Evolutionary conservation across 208 protist genomes (phyloP).

Genomic region (Endotrypanum monterogeii): DNA sequence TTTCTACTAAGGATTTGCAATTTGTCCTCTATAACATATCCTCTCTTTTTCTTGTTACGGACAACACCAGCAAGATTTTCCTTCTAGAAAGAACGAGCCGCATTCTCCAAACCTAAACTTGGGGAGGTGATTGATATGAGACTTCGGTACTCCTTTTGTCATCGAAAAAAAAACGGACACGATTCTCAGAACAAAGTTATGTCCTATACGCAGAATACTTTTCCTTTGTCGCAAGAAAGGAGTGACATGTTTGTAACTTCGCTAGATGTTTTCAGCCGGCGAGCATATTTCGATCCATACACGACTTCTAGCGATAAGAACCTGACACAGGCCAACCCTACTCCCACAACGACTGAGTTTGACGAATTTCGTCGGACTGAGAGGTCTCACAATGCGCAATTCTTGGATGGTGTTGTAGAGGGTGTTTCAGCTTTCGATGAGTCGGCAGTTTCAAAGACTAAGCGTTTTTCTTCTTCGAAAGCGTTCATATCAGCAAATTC

Average conservation of each 20-base stretch:
- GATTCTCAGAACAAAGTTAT: background rate
- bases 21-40: no score
- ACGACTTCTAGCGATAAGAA: background rate
- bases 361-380: background rate
- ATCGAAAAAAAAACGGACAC: background rate
- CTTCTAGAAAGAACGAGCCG: no score
- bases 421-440: background rate
- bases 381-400: background rate
- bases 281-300: slow-evolving; percentile 14
- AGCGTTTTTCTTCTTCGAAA: slow-evolving; percentile 24
- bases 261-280: slow-evolving; percentile 19
- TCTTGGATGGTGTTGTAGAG: background rate
- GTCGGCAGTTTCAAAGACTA: slow-evolving; percentile 16
- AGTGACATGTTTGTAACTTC: slow-evolving; percentile 26
- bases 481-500: slow-evolving; percentile 24
- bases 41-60: no score
- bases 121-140: background rate
- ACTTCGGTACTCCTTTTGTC: background rate
- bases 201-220: background rate
- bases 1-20: no score
- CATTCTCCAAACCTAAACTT: no score
- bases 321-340: background rate
- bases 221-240: background rate
- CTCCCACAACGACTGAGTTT: background rate
- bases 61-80: no score